Percentiles rank a stretch among this genome's conserved stretches.
Evolutionary conservation across 768 basidiomycete genomes (phyloP).

Genomic region (Suillus paluster): DNA sequence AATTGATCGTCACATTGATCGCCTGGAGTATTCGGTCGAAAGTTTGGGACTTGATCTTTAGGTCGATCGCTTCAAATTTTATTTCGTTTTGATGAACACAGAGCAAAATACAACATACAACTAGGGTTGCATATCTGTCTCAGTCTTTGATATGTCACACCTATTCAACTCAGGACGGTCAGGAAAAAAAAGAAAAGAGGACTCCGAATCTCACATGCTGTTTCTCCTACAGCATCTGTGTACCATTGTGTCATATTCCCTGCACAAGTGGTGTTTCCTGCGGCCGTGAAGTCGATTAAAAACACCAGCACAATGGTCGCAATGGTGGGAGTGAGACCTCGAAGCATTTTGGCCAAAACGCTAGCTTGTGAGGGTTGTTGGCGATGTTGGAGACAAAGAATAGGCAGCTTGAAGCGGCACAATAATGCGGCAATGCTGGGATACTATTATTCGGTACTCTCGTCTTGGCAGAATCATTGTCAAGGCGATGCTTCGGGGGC

Average conservation of each 20-base stretch:
- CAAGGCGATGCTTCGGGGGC: neutral
- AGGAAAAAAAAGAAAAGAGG: neutral
- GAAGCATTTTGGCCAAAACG: neutral
- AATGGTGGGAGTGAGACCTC: neutral
- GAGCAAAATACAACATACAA: conserved; percentile 18
- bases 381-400: neutral
- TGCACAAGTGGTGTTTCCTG: conserved; percentile 27
- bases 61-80: neutral
- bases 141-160: conserved; percentile 28
- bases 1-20: conserved; percentile 30
- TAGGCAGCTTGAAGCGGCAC: neutral
- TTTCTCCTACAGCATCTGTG: conserved; percentile 28
- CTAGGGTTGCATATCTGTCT: conserved; percentile 27
- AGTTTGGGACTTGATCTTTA: conserved; percentile 22
- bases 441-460: neutral
- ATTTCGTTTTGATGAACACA: neutral
- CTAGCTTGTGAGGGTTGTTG: neutral
- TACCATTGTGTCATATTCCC: conserved; percentile 28
- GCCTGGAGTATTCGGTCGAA: conserved; percentile 23
- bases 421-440: neutral
- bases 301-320: neutral
- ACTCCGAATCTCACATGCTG: conserved; percentile 26
- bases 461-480: neutral
- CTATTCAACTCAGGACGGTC: conserved; percentile 8
- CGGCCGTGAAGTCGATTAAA: neutral